phyloP scores from a whole-genome alignment of 73 alveolate species.

The Tetrahymena malaccensis region DNA sequence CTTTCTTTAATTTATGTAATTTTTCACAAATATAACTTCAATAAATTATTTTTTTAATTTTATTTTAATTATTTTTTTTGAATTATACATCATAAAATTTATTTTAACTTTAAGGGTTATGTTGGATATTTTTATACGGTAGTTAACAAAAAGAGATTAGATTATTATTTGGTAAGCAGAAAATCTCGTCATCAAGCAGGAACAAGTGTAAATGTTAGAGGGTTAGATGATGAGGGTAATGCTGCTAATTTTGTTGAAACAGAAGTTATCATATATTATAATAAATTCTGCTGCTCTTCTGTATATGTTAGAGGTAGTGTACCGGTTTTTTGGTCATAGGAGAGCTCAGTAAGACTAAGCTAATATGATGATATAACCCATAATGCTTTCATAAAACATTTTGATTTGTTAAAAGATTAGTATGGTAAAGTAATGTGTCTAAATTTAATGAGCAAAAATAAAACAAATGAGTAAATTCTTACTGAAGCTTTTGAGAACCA shows the following conservation, averaged over 20 bases:
- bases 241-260: constrained; percentile 90
- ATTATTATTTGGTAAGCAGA: constrained; percentile 72
- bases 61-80: too few species aligned
- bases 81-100: too few species aligned
- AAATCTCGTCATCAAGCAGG: constrained; percentile 82
- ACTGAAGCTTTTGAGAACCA: constrained; percentile 66
- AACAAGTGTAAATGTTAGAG: constrained; percentile 87
- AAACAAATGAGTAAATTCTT: constrained; percentile 66
- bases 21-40: not conserved
- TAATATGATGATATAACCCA: constrained; percentile 64
- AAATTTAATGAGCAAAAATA: constrained; percentile 70
- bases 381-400: constrained; percentile 77
- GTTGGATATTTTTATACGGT: constrained; percentile 1
- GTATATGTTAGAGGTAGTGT: constrained; percentile 87
- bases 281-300: constrained; percentile 53
- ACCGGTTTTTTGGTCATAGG: constrained; percentile 89
- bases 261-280: constrained; percentile 69
- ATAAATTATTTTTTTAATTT: not conserved
- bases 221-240: constrained; percentile 91
- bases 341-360: constrained; percentile 64
- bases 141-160: constrained; percentile 7
- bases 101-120: not conserved
- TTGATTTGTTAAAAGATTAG: constrained; percentile 59
- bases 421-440: constrained; percentile 64
- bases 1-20: not conserved